A percentile compares a stretch with the other conserved stretches of the same genome.
Conservation (phyloP, 305 asterid genomes). For the Fraxinus albicans region DNA sequence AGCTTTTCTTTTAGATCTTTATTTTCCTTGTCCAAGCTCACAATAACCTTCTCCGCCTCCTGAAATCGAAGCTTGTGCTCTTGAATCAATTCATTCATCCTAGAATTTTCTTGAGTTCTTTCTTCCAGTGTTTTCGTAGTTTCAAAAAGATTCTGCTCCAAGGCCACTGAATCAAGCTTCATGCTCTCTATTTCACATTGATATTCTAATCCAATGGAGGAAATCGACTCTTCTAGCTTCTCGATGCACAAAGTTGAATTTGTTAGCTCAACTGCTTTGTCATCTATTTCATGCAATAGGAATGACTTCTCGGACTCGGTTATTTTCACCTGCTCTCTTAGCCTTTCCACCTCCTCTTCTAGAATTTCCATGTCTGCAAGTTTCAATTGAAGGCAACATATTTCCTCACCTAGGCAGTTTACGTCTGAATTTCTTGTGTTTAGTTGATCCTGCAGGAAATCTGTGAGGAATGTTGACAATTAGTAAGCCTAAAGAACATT, state of each 20-base stretch:
- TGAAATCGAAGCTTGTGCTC: slow-evolving; percentile 45
- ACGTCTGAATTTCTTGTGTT: slow-evolving; percentile 55
- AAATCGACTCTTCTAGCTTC: slow-evolving; percentile 70
- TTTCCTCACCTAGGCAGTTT: slow-evolving; percentile 44
- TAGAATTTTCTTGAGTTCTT: slow-evolving; percentile 45
- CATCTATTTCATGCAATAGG: slow-evolving; percentile 53
- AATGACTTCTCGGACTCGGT: slow-evolving; percentile 48
- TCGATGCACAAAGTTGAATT: slow-evolving; percentile 42
- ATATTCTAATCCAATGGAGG: slow-evolving; percentile 69
- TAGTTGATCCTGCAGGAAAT: slow-evolving; percentile 92
- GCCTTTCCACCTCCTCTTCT: slow-evolving; percentile 44
- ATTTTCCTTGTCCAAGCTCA: slow-evolving; percentile 57
- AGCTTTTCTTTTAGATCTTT: slow-evolving; percentile 45
- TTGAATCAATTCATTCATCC: slow-evolving; percentile 49
- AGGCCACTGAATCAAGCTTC: slow-evolving; percentile 60
- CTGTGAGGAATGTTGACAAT: slow-evolving; percentile 42
- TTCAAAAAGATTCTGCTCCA: slow-evolving; percentile 62
- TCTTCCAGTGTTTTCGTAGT: slow-evolving; percentile 54
- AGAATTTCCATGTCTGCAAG: slow-evolving; percentile 44
- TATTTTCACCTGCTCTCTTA: slow-evolving; percentile 51
- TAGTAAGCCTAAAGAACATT: slow-evolving; percentile 16
- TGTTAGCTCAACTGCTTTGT: slow-evolving; percentile 46
- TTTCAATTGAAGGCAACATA: slow-evolving; percentile 53
- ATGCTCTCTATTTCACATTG: slow-evolving; percentile 90
- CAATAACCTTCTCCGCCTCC: slow-evolving; percentile 43